These are phyloP conservation scores for Canna indica DNA, from an alignment of 176 grass and related monocot genomes.

Conservation along the genomic window DNA sequence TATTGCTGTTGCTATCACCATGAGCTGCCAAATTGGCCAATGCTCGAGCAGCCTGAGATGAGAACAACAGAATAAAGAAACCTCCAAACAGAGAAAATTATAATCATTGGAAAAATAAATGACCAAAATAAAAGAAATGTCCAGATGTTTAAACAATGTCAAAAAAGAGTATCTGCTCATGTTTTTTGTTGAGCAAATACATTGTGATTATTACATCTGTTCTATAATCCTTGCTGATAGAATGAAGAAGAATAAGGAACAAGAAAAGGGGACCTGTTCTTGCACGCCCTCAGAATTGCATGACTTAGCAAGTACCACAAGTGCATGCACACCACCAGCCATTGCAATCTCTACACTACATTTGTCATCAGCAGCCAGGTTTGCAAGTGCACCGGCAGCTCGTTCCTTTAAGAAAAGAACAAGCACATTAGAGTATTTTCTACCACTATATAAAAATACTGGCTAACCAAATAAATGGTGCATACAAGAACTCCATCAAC, in stretches of 20 bases:
- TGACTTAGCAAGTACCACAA: conserved; percentile 86
- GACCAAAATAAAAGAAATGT: not conserved
- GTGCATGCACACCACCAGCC: conserved; percentile 90
- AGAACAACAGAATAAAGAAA: not conserved
- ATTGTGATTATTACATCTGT: not conserved
- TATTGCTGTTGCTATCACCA: conserved; percentile 95
- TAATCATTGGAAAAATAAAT: not conserved
- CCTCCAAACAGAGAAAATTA: conserved; percentile 20
- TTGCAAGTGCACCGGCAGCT: conserved; percentile 91
- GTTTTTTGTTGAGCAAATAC: not conserved
- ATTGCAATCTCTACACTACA: conserved; percentile 95
- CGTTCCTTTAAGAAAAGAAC: conserved; percentile 52
- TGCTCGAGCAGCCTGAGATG: conserved; percentile 75
- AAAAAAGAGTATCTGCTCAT: not conserved
- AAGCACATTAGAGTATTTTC: not conserved
- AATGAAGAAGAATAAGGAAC: not conserved
- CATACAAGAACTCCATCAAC: conserved; percentile 95
- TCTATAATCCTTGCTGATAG: not conserved
- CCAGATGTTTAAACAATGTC: not conserved
- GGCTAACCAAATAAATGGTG: not conserved
- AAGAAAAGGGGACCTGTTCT: conserved; percentile 62
- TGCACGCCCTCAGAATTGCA: conserved; percentile 88
- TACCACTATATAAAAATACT: not conserved
- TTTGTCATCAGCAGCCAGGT: conserved; percentile 97
- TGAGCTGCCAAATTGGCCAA: conserved; percentile 98